Percentiles rank a stretch among this genome's conserved stretches.
Conservation (phyloP, 352 stramenopile species). For the Thraustochytrium sp. region DNA sequence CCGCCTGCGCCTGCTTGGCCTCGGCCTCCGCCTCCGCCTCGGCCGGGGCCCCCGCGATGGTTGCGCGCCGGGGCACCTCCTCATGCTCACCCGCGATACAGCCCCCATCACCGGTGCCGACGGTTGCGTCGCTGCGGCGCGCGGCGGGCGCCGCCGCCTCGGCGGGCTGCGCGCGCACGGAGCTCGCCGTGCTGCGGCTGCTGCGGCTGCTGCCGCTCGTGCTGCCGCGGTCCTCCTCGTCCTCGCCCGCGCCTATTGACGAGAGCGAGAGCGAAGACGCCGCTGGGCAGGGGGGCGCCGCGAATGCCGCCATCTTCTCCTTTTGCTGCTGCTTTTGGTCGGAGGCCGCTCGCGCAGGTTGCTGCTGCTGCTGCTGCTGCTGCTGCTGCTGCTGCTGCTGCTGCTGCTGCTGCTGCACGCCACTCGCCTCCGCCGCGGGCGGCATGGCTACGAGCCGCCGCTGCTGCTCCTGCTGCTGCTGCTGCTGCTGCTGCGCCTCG, state of each 20-base stretch:
- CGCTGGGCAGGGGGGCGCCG: too few relatives aligned
- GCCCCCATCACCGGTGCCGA: too few relatives aligned
- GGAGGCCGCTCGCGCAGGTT: background rate
- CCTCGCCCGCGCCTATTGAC: too few relatives aligned
- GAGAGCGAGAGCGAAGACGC: too few relatives aligned
- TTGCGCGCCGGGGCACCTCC: too few relatives aligned
- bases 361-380: background rate
- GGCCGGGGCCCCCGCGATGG: too few relatives aligned
- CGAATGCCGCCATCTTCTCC: background rate
- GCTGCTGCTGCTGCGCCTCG: background rate
- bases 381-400: background rate
- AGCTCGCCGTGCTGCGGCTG: background rate
- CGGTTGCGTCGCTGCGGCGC: too few relatives aligned
- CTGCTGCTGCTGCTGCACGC: background rate
- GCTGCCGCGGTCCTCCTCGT: too few relatives aligned
- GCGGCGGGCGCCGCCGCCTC: too few relatives aligned
- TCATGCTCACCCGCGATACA: too few relatives aligned
- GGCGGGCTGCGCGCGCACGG: too few relatives aligned
- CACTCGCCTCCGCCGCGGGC: background rate
- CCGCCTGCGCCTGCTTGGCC: background rate
- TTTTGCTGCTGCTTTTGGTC: background rate
- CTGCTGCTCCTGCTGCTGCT: background rate
- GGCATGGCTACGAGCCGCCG: background rate
- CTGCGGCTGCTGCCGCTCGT: background rate
- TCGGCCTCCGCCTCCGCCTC: too few relatives aligned